phyloP scores from a whole-genome alignment of 2,329 filamentous ascomycete genomes.

The Neurospora sp. region DNA sequence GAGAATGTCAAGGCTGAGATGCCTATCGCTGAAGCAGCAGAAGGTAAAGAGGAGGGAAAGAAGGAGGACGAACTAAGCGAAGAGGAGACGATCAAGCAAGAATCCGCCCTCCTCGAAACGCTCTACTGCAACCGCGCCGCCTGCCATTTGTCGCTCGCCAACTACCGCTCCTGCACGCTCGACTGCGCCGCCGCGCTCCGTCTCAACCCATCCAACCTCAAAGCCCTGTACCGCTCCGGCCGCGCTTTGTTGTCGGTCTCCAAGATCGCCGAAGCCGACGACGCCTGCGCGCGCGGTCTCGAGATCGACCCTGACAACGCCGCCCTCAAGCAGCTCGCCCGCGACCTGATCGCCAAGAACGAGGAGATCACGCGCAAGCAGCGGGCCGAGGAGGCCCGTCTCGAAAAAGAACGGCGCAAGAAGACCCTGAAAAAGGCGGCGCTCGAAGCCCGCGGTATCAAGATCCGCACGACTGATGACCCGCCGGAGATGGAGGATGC shows the following conservation, averaged over 20 bases:
- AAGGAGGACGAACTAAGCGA: constrained; percentile 25
- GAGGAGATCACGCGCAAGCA: constrained; percentile 44
- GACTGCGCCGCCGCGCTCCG: constrained; percentile 75
- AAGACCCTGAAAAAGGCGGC: constrained; percentile 54
- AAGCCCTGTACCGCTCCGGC: constrained; percentile 82
- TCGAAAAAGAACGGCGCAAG: constrained; percentile 45
- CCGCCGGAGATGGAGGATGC: constrained; percentile 87
- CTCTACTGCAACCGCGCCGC: constrained; percentile 82
- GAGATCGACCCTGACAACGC: constrained; percentile 61
- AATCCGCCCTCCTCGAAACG: constrained; percentile 60
- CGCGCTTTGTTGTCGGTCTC: constrained; percentile 69
- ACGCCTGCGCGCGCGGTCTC: constrained; percentile 67
- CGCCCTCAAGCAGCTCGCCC: constrained; percentile 51
- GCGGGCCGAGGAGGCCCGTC: constrained; percentile 44
- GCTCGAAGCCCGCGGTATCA: constrained; percentile 60
- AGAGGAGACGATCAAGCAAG: constrained; percentile 35
- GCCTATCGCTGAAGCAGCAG: neutral
- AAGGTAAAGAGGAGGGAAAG: constrained; percentile 17
- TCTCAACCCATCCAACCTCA: constrained; percentile 72
- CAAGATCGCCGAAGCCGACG: constrained; percentile 69
- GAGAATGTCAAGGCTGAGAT: neutral
- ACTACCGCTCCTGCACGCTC: constrained; percentile 76
- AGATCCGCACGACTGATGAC: constrained; percentile 53
- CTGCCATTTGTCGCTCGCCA: constrained; percentile 79
- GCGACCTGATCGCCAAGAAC: constrained; percentile 53